Evolutionary conservation across 352 stramenopile species (phyloP), one percentile per base, ranked within the genome.

Genomic region (Phytophthora gonapodyides): DNA sequence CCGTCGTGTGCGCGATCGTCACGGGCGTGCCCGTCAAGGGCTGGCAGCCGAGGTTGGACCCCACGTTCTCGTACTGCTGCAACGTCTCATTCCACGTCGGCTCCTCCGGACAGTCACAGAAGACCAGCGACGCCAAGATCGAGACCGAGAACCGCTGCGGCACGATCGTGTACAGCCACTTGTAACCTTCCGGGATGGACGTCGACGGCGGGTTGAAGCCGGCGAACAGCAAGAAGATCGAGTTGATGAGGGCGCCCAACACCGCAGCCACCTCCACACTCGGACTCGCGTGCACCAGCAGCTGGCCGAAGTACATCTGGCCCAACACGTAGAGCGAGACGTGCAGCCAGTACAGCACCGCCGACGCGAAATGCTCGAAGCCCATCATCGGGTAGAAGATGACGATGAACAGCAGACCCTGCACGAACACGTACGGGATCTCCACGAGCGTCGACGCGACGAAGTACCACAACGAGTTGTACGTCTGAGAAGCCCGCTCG

Each of bases 151-250:
- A 54, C 9, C 47, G 35, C 47, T 54, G 47, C 16, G 47, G 47
- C 11, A 43, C 47, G 17, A 54, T 54, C 47, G 47, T 54, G 46
- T 54, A 54, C 10, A 54, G 46, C 46, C 46, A 56, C 48, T 56
- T 56, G 48, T 56, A 56, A 35, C 48, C 48, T 15, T 33, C 48
- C 11, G 48, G 48, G 35, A 56, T 56, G 5, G 48, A 45, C 24
- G 48, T 2, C n/a, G 48, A 35, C 8, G 48, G 35, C 35, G 48
- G 48, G 48, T 46, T 56, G 48, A 56, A 56, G 48, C 48, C 48
- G 19, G 48, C 48, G 37, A 56, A 46, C 19, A 56, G 48, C 48
- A 56, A 27, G 21, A 56, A 56, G 10, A 56, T 56, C 34, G 48
- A 56, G 19, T 47, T 47, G n/a, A 47, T 47, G 19, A 33, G 41